Base-by-base conservation (phyloP, 1,139 yeast species). In the Pichia sp. region DNA sequence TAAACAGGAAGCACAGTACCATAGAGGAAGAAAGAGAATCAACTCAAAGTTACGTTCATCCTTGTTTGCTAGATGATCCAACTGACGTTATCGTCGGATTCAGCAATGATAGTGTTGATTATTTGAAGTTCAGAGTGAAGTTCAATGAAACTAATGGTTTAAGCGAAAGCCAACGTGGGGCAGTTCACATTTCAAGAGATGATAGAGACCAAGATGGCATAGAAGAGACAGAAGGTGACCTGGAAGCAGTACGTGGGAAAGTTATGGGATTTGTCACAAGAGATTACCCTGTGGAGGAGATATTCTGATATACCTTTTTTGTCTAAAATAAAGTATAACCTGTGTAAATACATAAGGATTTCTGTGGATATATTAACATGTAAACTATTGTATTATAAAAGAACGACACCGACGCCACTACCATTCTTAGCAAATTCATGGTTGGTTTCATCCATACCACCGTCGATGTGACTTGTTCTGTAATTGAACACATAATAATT, bases 401-500 rank as follows among this genome's bases (percentile, higher is more conserved):
- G 80, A 10, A 93, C 95, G 32, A 89, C 92, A 60, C 97, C 98
- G 42, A 92, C 80, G 26, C 95, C 96, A 70, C 96, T 90, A 50
- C 87, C 78, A 44, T 72, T 73, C 41, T 72, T 72, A 54, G 75
- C 80, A 50, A 80, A 75, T 48, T 78, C 80, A 57, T 82, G 81
- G 4, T 78, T 72, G 19, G 76, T 73, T 38, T 74, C 70, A 59
- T 82, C 83, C 45, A 90, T 73, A 6, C 98, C 99, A 34, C 97
- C 96, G 56, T 76, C 74, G 52, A 93, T 80, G 2, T 90, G 92
- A 73, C 82, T 83, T 6, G 95, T 85, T 67, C 78, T 84, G 75
- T 92, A 93, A 70, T 93, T 93, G 78, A 93, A 95, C 64, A 95
- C 74, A 68, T 93, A 93, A 70, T 87, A 95, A 72, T 93, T 88